These are phyloP conservation scores for Dioscorea alata DNA, from an alignment of 106 monocot genomes.

Conservation along the genomic window DNA sequence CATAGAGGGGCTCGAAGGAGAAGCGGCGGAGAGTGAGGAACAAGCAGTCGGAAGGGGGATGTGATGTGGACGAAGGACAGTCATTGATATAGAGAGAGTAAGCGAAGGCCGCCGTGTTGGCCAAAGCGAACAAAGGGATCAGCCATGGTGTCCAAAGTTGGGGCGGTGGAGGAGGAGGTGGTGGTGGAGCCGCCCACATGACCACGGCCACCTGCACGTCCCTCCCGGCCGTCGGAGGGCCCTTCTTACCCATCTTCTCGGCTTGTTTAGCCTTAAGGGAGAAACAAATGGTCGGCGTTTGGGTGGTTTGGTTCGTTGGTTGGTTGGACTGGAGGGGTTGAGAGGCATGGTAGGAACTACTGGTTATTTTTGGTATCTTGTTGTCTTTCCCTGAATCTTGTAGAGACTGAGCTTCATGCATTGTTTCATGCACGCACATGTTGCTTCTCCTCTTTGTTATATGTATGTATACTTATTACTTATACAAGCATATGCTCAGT, in stretches of 20 bases:
- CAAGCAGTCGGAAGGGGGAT: conserved; percentile 3
- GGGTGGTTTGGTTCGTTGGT: not conserved
- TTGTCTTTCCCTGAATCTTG: too few relatives aligned
- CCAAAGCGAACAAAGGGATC: conserved; percentile 19
- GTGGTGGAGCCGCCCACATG: not conserved
- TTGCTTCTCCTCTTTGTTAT: too few relatives aligned
- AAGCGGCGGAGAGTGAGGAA: conserved; percentile 34
- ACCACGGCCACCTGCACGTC: not conserved
- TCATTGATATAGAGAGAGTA: conserved; percentile 43
- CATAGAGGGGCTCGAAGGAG: conserved; percentile 43
- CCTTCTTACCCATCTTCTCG: not conserved
- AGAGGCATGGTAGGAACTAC: too few relatives aligned
- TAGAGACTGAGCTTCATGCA: too few relatives aligned
- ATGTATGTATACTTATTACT: too few relatives aligned
- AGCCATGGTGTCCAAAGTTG: conserved; percentile 23
- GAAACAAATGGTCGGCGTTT: not conserved
- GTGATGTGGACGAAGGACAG: conserved; percentile 26
- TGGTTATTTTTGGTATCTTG: too few relatives aligned
- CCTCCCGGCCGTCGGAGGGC: not conserved
- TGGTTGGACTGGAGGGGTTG: not conserved
- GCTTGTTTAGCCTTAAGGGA: not conserved
- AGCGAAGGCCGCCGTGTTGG: conserved; percentile 22
- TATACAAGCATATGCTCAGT: too few relatives aligned
- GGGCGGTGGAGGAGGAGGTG: not conserved
- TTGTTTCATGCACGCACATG: too few relatives aligned